Evolutionary conservation across 176 grass and related monocot species (phyloP).

Genomic region (Olyra latifolia): DNA sequence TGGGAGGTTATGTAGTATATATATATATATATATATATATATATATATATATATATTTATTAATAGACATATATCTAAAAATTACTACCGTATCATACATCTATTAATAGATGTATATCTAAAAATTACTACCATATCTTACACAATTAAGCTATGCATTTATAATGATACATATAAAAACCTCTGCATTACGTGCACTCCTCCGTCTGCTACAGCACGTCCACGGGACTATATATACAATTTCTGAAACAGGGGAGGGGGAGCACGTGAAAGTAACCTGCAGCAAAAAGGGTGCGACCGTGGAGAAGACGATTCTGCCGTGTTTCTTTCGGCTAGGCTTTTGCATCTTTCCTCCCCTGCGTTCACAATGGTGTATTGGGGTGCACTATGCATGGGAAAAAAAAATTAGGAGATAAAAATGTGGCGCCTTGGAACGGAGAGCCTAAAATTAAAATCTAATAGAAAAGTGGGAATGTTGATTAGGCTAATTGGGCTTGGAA

Average conservation of each 20-base stretch:
- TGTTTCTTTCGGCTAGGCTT: conserved; percentile 53
- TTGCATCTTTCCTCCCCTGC: neutral
- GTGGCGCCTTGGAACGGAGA: conserved; percentile 8
- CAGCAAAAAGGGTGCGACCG: neutral
- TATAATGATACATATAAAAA: neutral
- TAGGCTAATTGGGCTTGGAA: neutral
- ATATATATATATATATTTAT: neutral
- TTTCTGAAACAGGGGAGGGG: neutral
- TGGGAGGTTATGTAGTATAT: neutral
- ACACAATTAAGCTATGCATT: neutral
- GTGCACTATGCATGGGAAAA: neutral
- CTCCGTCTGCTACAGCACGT: too few species aligned
- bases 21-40: too few species aligned
- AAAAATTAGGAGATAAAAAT: neutral
- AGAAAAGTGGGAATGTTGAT: conserved; percentile 16
- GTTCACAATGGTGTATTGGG: conserved; percentile 41
- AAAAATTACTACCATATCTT: neutral
- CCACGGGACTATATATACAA: neutral
- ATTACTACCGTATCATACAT: too few species aligned
- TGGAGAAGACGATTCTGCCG: conserved; percentile 37
- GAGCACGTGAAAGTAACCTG: neutral
- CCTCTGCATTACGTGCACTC: too few species aligned
- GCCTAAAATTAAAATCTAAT: neutral
- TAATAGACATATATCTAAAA: neutral
- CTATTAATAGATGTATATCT: neutral